Percentiles rank a stretch among this genome's conserved stretches.
Evolutionary conservation across 1,139 yeast genomes (phyloP).

Genomic region (Saccharomycopsis hybrid): DNA sequence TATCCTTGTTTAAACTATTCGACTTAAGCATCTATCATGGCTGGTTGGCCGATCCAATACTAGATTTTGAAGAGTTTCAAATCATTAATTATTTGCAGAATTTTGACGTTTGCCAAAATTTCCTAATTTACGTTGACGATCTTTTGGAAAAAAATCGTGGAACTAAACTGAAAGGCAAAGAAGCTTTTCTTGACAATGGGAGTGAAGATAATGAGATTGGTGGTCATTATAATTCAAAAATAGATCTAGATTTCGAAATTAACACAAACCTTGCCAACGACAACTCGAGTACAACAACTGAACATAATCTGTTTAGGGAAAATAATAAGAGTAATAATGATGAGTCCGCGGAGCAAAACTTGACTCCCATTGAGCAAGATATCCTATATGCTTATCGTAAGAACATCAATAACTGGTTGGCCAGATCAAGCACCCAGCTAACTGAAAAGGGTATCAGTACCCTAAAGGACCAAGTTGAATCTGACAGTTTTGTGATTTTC

Average conservation of each 20-base stretch:
- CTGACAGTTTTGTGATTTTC: conserved; percentile 50
- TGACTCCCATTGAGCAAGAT: not conserved
- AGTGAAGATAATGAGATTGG: too few relatives aligned
- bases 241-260: not conserved
- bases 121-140: conserved; percentile 17
- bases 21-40: conserved; percentile 43
- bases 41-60: conserved; percentile 35
- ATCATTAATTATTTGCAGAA: conserved; percentile 10
- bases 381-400: not conserved
- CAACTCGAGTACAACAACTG: too few relatives aligned
- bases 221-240: too few relatives aligned
- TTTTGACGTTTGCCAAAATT: conserved; percentile 20
- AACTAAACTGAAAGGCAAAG: conserved; percentile 7
- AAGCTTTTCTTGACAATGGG: not conserved
- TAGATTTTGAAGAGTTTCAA: conserved; percentile 24
- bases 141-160: too few relatives aligned
- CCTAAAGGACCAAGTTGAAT: conserved; percentile 30
- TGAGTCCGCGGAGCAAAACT: not conserved
- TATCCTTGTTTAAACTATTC: conserved; percentile 10
- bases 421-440: conserved; percentile 58
- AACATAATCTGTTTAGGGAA: too few relatives aligned
- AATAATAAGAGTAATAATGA: not conserved
- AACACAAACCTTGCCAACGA: not conserved
- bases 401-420: conserved; percentile 36
- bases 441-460: conserved; percentile 54